Evolutionary conservation across 495 filamentous ascomycete genomes (phyloP), one percentile per base, ranked within the genome.

Genomic region (Xylaria bambusicola): DNA sequence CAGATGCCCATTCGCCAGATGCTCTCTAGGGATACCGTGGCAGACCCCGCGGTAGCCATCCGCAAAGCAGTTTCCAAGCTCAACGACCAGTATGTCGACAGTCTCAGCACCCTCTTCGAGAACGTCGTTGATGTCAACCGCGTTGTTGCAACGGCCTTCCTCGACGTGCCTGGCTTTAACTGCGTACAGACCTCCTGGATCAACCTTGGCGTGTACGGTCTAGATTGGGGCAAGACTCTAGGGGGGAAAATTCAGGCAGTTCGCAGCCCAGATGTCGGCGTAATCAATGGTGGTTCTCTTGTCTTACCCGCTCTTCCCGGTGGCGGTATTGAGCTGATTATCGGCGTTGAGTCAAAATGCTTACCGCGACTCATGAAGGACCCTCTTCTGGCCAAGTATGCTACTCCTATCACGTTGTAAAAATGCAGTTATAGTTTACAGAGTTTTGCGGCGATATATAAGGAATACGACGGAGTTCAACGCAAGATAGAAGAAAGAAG

Each of bases 301-400:
- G 65, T 76, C 15, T 52, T 76, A 2, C 75, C 72, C 17, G 40
- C 60, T 36, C 31, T 76, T 47, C 72, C 66, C 0, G 62, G 71
- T 55, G 73, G 74, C 2, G 71, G 72, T 6, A 72, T 73, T 53
- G 74, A 77, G 47, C 49, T 77, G 17, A 21, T 77, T 6, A 62
- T 75, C 3, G 71, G 68, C 0, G 73, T 75, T 10, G 73, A 73
- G 48, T 52, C 57, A 13, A 62, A 66, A 64, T 26, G 33, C 24
- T 21, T 61, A 17, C 48, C 62, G 13, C 55, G 56, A 40, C 59
- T 75, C 29, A 24, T 71, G 52, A 55, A 46, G 40, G 73, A 75
- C 29, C 71, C 69, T 10, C 26, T 72, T 29, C 58, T 70, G 45
- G 61, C 42, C 2, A 71, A 67, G 47, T 75, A 65, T 58, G 67